Conservation (phyloP, 1,284 basidiomycete species). For the Ustilago xerochloae region DNA sequence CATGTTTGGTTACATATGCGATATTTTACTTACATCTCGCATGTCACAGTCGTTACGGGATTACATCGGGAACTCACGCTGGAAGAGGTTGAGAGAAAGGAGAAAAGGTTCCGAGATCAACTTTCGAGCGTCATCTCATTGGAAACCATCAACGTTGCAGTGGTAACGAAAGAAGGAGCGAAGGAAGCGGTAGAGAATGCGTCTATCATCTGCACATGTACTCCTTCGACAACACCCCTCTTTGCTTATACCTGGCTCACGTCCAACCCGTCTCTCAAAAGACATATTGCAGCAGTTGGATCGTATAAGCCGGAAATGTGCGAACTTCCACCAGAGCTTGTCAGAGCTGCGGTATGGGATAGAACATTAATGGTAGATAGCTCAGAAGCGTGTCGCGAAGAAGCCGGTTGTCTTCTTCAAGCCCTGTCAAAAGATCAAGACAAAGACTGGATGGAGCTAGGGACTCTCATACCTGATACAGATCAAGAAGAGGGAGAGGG, state of each 20-base stretch:
- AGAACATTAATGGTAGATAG: slow-evolving; percentile 25
- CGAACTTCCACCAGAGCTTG: slow-evolving; percentile 14
- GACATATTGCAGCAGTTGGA: slow-evolving; percentile 23
- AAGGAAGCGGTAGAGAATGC: neutral
- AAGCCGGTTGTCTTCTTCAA: slow-evolving; percentile 36
- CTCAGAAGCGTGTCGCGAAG: slow-evolving; percentile 9
- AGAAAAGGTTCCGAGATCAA: neutral
- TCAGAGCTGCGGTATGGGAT: neutral
- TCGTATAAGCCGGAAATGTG: slow-evolving; percentile 32
- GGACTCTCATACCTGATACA: neutral
- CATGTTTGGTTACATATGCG: slow-evolving; percentile 26
- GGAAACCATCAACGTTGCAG: neutral
- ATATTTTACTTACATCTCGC: neutral
- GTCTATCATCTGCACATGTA: slow-evolving; percentile 29
- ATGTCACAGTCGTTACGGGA: neutral
- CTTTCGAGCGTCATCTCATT: neutral
- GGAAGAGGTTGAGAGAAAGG: slow-evolving; percentile 4
- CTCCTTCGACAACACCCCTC: slow-evolving; percentile 10
- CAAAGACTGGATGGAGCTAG: neutral
- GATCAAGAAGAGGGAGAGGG: neutral
- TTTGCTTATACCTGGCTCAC: neutral
- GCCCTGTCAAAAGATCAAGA: neutral
- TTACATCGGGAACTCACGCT: neutral
- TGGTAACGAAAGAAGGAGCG: neutral
- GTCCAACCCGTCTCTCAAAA: neutral